Conservation (phyloP, 2,329 filamentous ascomycete genomes). For the Domatiomyces catenatus region DNA sequence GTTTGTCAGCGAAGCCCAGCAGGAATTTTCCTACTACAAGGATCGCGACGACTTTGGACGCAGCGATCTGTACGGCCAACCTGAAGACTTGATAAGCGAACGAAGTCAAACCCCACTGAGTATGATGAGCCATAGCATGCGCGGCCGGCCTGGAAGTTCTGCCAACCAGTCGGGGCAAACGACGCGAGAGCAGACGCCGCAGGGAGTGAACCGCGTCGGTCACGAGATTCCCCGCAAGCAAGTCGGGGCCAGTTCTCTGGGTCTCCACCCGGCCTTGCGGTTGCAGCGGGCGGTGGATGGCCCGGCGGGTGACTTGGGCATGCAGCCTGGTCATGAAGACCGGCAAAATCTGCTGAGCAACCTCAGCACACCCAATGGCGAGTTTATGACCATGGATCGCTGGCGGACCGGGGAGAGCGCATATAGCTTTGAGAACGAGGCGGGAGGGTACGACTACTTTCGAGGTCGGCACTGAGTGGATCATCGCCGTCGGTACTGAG, state of each 20-base stretch:
- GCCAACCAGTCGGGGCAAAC: neutral
- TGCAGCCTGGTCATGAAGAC: constrained; percentile 10
- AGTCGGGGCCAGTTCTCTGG: neutral
- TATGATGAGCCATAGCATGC: neutral
- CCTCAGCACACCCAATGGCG: constrained; percentile 12
- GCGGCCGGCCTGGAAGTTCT: neutral
- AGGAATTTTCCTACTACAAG: constrained; percentile 88
- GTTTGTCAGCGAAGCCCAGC: constrained; percentile 67
- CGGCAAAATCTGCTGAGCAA: constrained; percentile 12
- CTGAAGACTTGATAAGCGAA: constrained; percentile 31
- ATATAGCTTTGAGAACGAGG: constrained; percentile 1
- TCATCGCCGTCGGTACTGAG: too few species aligned
- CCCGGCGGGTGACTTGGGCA: constrained; percentile 3
- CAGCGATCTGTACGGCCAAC: constrained; percentile 43
- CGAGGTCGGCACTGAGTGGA: constrained; percentile 22
- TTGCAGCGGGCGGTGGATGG: neutral
- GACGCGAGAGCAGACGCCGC: neutral
- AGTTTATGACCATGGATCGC: constrained; percentile 13
- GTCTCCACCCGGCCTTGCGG: neutral
- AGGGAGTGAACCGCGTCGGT: neutral
- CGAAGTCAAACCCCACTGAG: constrained; percentile 28
- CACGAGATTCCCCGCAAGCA: neutral
- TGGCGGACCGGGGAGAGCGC: constrained; percentile 7
- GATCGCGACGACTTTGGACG: constrained; percentile 80
- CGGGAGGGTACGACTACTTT: constrained; percentile 4